phyloP scores from a whole-genome alignment of 257 asterid genomes.

The Gynochthodes officinalis region DNA sequence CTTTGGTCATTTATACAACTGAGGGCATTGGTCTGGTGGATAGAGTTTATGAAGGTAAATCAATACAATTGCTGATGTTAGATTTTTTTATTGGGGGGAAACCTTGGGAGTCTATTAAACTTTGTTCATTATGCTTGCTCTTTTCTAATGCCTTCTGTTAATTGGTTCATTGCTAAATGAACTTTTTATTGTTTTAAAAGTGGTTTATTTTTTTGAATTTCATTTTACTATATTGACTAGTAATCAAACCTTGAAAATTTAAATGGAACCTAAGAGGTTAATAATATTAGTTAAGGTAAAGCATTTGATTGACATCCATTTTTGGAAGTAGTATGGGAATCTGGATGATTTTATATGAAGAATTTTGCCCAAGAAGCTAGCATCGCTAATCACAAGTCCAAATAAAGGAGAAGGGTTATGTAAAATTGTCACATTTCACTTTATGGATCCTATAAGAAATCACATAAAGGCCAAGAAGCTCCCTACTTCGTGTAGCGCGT shows the following conservation, averaged over 20 bases:
- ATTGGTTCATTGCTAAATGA: neutral
- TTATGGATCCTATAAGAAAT: too few relatives aligned
- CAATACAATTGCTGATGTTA: too few relatives aligned
- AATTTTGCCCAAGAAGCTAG: too few relatives aligned
- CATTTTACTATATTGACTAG: neutral
- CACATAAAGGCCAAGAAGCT: too few relatives aligned
- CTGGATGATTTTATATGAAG: too few relatives aligned
- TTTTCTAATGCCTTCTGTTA: neutral
- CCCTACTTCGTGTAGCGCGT: too few relatives aligned
- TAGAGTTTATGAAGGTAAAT: neutral
- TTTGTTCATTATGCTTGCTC: neutral
- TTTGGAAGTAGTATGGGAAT: neutral
- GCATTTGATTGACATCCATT: neutral
- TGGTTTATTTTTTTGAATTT: neutral
- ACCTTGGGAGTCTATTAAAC: neutral
- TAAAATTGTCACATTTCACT: too few relatives aligned
- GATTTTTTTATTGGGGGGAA: neutral
- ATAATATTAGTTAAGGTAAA: neutral
- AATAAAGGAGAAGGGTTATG: too few relatives aligned
- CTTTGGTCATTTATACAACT: neutral
- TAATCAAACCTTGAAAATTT: neutral
- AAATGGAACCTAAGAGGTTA: neutral
- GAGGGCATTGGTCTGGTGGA: neutral
- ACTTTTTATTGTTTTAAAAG: neutral
- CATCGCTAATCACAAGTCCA: too few relatives aligned